Conservation (phyloP, 257 asterid species). For the Gentiana dahurica region DNA sequence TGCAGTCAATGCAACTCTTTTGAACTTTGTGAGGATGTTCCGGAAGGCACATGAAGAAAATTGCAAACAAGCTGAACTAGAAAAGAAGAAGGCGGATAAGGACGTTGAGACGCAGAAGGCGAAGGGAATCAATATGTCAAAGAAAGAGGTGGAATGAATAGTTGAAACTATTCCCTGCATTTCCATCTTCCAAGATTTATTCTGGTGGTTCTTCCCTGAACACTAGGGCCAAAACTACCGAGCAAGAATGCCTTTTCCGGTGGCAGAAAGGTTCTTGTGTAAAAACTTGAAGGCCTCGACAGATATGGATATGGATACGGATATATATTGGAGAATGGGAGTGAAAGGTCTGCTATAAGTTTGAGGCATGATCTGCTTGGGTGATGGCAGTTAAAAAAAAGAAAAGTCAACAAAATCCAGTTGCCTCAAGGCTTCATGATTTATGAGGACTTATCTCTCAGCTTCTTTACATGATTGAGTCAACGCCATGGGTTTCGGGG, state of each 20-base stretch:
- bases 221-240: constrained; percentile 2
- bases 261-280: constrained; percentile 18
- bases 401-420: not conserved
- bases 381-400: constrained; percentile 19
- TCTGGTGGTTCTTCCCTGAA: constrained; percentile 14
- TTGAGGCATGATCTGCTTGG: constrained; percentile 17
- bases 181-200: constrained; percentile 9
- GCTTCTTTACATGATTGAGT: not conserved
- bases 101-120: constrained; percentile 77
- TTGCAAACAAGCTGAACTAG: constrained; percentile 84
- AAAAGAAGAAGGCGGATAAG: constrained; percentile 93
- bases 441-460: constrained; percentile 6
- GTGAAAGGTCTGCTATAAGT: constrained; percentile 14
- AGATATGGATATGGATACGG: constrained; percentile 15
- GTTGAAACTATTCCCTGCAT: constrained; percentile 19
- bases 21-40: constrained; percentile 85
- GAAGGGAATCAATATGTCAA: constrained; percentile 39
- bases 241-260: constrained; percentile 8
- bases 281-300: constrained; percentile 15
- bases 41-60: constrained; percentile 92
- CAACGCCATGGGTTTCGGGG: not conserved
- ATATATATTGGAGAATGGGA: not conserved
- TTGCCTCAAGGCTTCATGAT: constrained; percentile 6
- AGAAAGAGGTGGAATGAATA: constrained; percentile 46
- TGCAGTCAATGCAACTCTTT: constrained; percentile 87